Conservation (phyloP, 345 rosid species). For the Eucalyptus sp. region DNA sequence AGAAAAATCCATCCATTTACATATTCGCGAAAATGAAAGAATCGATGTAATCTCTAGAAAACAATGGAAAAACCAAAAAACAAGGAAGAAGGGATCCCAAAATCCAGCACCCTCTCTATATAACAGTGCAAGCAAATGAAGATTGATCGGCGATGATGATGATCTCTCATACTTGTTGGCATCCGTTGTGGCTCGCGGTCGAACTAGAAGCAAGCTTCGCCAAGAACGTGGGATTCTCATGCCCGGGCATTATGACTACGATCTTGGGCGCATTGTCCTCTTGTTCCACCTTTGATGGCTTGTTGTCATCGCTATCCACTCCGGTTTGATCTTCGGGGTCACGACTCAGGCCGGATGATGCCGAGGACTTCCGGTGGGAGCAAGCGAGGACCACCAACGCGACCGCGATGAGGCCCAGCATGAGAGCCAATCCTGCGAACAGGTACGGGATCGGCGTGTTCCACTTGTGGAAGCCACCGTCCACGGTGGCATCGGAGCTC, state of each 20-base stretch:
- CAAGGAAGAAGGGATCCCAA: background rate
- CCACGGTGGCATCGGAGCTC: background rate
- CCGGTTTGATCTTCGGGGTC: background rate
- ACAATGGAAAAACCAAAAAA: background rate
- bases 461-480: background rate
- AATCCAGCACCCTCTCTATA: background rate
- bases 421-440: slow-evolving; percentile 1
- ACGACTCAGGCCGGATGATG: background rate
- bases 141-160: background rate
- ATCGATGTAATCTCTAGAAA: background rate
- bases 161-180: background rate
- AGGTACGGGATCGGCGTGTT: slow-evolving; percentile 14
- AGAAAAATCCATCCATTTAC: background rate
- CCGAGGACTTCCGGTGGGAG: background rate
- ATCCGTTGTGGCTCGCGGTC: background rate
- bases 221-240: slow-evolving; percentile 32
- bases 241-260: slow-evolving; percentile 51
- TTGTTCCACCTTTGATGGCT: background rate
- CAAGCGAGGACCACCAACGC: slow-evolving; percentile 15
- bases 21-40: background rate
- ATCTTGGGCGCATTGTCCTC: slow-evolving; percentile 21
- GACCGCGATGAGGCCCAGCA: slow-evolving; percentile 1
- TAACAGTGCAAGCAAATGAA: background rate
- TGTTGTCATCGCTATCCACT: background rate
- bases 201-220: slow-evolving; percentile 19